Evolutionary conservation across 371 early-diverging fungal species (phyloP), one percentile per base, ranked within the genome.

Genomic region (Apophysomyces elegans): DNA sequence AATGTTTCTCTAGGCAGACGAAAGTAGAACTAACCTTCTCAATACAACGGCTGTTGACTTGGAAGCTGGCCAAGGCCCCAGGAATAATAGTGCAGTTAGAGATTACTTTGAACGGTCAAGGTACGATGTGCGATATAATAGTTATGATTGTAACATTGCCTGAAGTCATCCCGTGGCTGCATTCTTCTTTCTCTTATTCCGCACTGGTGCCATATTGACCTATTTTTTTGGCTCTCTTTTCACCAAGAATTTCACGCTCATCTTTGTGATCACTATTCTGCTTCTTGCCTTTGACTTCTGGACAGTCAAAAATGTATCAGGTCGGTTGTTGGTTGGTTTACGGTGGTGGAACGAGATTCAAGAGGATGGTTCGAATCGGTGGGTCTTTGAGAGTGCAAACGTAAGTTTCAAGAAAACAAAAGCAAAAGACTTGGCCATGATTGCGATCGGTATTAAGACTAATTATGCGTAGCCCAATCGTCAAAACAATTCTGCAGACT

Each of bases 271-370:
- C 16, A 93, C 93, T 57, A 91, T 96, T 6, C 80, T 99, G 36
- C 81, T 93, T 21, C 89, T 99, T 45, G 89, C 96, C 7, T 96
- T 96, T 77, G 98, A 99, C 68, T 99, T 99, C 73, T 99, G 99
- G 99, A 96, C 96, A 4, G 96, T 97, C 50, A 99, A 99, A 80
- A 99, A 99, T 68, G 92, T 99, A 21, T 91, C 97, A 14, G 99
- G 99, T 3, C 86, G 99, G 61, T 78, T 96, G 56, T 83, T 99
- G 44, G 98, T 99, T 5, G 99, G 99, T 4, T 79, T 97, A 57
- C 88, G 99, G 64, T 98, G 99, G 99, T 99, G 99, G 99, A 98
- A 95, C 78, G 95, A 96, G 76, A 94, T 96, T 64, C 86, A 86
- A 61, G 95, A 95, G 56, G 96, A 96, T 72, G 99, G 98, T 37